phyloP scores from a whole-genome alignment of 495 filamentous ascomycete genomes.

The Aspergillus heteromorphus region DNA sequence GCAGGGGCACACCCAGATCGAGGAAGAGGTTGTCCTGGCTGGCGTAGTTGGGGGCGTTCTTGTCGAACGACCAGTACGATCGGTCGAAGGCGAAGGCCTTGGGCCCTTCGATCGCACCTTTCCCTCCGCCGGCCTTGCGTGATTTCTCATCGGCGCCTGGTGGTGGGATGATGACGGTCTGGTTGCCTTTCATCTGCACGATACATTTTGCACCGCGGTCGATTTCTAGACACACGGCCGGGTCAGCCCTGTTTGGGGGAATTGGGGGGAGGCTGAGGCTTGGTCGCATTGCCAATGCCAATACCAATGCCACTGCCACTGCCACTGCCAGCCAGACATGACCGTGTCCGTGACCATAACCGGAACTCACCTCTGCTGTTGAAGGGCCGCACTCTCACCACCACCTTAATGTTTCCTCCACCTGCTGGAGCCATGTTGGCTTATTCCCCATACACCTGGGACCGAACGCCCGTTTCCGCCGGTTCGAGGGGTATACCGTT shows the following conservation, averaged over 20 bases:
- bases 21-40: conserved; percentile 84
- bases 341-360: background rate
- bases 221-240: conserved; percentile 52
- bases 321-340: no score
- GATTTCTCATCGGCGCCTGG: conserved; percentile 55
- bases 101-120: conserved; percentile 62
- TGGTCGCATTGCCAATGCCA: background rate
- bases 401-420: conserved; percentile 99
- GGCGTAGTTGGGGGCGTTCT: conserved; percentile 72
- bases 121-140: conserved; percentile 49
- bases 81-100: conserved; percentile 95
- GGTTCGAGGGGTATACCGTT: conserved; percentile 2
- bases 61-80: conserved; percentile 97
- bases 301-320: no score
- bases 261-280: background rate
- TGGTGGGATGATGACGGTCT: conserved; percentile 82
- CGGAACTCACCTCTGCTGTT: conserved; percentile 74
- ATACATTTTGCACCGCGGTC: conserved; percentile 95
- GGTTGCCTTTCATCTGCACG: conserved; percentile 88
- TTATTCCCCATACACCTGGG: conserved; percentile 35
- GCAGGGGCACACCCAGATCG: conserved; percentile 81
- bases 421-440: conserved; percentile 66
- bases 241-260: conserved; percentile 5
- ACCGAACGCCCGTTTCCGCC: conserved; percentile 12
- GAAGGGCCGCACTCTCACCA: conserved; percentile 90